Conservation (phyloP, 75 land plant genomes). For the Pinus albicaulis region DNA sequence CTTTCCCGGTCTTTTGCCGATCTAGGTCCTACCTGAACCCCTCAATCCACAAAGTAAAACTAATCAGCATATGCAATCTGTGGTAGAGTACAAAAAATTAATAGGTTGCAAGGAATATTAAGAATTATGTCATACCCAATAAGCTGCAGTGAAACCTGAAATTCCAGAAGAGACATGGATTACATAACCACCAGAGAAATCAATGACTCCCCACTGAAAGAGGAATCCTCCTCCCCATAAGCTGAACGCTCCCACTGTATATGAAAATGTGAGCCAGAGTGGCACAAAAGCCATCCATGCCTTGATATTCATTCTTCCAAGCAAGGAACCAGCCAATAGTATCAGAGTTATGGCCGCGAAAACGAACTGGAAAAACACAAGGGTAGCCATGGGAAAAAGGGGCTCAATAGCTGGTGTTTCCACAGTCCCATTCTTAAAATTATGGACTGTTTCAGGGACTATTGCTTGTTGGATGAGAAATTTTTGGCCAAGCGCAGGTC, state of each 20-base stretch:
- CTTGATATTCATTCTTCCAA: constrained; percentile 60
- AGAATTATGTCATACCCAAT: not conserved
- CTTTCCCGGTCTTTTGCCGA: constrained; percentile 57
- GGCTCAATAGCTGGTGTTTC: constrained; percentile 18
- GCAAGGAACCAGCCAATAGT: constrained; percentile 53
- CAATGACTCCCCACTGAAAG: constrained; percentile 37
- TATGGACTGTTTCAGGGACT: constrained; percentile 19
- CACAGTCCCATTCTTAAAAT: constrained; percentile 16
- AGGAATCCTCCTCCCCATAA: constrained; percentile 43
- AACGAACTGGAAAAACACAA: constrained; percentile 50
- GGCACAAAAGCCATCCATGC: constrained; percentile 80
- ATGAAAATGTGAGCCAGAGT: constrained; percentile 48
- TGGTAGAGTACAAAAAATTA: no score
- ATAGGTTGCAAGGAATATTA: no score
- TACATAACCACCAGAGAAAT: constrained; percentile 37
- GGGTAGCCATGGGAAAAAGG: constrained; percentile 29
- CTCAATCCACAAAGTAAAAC: not conserved
- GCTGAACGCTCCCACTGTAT: constrained; percentile 37
- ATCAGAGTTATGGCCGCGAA: constrained; percentile 67
- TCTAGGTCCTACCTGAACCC: constrained; percentile 71
- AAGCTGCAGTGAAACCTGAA: constrained; percentile 16
- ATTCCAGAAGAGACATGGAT: constrained; percentile 29
- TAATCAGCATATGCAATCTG: not conserved
- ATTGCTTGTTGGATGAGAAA: constrained; percentile 28
- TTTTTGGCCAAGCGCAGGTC: constrained; percentile 32